Conservation (phyloP, 2,329 filamentous ascomycete genomes). For the Sporothrix globosa region DNA sequence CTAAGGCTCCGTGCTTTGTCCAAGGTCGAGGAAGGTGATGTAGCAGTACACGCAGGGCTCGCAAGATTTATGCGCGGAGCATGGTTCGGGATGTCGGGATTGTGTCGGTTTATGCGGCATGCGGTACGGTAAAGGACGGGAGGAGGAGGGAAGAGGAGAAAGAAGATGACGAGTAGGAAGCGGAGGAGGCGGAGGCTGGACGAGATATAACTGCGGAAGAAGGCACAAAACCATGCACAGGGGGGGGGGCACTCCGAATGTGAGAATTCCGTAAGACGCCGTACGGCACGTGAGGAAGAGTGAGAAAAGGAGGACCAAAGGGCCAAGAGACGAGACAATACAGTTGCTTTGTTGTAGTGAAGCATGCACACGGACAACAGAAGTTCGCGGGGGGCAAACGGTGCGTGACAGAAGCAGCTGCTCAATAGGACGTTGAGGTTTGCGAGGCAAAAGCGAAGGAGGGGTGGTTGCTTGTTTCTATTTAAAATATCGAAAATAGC, state of each 20-base stretch:
- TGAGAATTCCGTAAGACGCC: constrained; percentile 16
- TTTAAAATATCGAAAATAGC: constrained; percentile 19
- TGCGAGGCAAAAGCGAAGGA: constrained; percentile 19
- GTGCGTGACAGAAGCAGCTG: neutral
- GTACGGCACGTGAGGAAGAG: constrained; percentile 6
- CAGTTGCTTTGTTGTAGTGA: constrained; percentile 3
- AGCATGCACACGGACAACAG: neutral
- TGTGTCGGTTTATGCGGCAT: constrained; percentile 25
- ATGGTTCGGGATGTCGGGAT: neutral
- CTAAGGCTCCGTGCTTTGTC: no score
- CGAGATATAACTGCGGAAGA: constrained; percentile 1
- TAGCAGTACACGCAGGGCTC: constrained; percentile 23
- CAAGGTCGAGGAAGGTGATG: constrained; percentile 17
- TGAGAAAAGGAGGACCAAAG: neutral
- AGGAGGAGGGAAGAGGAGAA: neutral
- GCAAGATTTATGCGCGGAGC: constrained; percentile 21
- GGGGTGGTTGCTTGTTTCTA: constrained; percentile 22
- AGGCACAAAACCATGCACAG: neutral
- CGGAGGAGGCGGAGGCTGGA: neutral
- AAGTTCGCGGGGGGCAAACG: neutral
- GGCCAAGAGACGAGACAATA: neutral
- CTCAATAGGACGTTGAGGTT: neutral
- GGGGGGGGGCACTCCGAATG: neutral
- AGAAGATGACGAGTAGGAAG: neutral
- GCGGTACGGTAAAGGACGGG: neutral